Evolutionary conservation across 768 basidiomycete species (phyloP).

Genomic region (Lentinula aciculospora): DNA sequence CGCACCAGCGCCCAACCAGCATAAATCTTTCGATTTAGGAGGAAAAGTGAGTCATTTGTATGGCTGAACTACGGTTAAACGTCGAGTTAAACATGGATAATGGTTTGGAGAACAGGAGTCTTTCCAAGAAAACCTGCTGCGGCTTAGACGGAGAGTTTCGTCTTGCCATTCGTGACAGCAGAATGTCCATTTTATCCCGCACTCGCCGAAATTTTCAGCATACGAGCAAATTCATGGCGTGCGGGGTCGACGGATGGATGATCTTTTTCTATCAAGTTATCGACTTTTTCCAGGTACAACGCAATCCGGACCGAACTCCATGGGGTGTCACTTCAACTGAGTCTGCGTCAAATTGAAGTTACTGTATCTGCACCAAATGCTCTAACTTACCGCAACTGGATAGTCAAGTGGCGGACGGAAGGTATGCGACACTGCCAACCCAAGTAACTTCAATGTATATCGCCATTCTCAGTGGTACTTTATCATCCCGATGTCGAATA

Average conservation of each 20-base stretch:
- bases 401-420: not conserved
- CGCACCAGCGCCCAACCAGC: not conserved
- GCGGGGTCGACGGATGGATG: not conserved
- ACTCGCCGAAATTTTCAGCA: not conserved
- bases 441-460: not conserved
- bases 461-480: not conserved
- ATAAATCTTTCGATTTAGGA: not conserved
- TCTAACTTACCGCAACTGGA: not conserved
- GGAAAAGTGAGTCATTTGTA: not conserved
- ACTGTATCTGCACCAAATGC: not conserved
- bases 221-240: not conserved
- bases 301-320: not conserved
- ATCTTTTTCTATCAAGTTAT: not conserved
- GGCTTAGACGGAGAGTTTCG: not conserved
- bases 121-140: not conserved
- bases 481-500: not conserved
- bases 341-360: not conserved
- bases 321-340: too few species aligned
- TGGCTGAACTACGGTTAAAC: not conserved
- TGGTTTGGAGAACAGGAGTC: not conserved
- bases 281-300: not conserved
- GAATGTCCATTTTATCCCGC: not conserved
- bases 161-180: not conserved
- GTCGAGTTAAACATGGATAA: not conserved
- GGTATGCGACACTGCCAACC: not conserved